Base-by-base conservation (phyloP, 768 basidiomycete species). In the Cystobasidium onofrii region DNA sequence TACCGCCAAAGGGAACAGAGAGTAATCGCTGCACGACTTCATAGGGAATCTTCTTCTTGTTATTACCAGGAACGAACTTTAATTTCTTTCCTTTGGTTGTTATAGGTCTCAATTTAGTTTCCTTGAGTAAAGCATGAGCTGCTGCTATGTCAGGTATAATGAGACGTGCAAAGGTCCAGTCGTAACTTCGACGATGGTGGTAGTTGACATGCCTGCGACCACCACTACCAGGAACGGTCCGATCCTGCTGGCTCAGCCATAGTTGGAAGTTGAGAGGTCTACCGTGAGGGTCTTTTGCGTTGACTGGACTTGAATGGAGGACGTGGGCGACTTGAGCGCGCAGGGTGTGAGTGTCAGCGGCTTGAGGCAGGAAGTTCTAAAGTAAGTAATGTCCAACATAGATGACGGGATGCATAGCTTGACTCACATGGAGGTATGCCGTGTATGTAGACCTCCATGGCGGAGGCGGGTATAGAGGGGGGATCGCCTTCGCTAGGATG, bases 381-480 rank as follows among this genome's bases (percentile, higher is more conserved):
- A 23, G 57, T 29, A 34, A 2, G 23, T 2, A 27, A 34, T 60
- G 57, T 39, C 39, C 6, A 13, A 60, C 27, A 23, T 23, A 27
- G 10, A 6, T 25, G 57, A 9, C 3, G 23, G 12, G 12, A 12
- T 2, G 57, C 33, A 34, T 60, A 29, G 25, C 20, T 6, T 23
- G 9, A 29, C 57, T 25, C 27, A 60, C 57, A 29, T 13, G 10
- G 33, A 20, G 57, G 57, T 4, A 60, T 15, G 13, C 33, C 33
- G 25, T 60, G 23, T 6, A 60, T 60, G 57, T 29, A 60, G 57
- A 60, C 57, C 57, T 60, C 57, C 57, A 60, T 60, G 46, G 46
- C 46, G 15, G 39, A 39, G 39, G 39, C 39, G 39, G 15, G 39
- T 39, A 6, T 39, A n/a, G n/a, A n/a, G n/a, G n/a, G n/a, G n/a